A percentile compares a stretch with the other conserved stretches of the same genome.
Evolutionary conservation across 805 yeast species (phyloP).

Genomic region (Wickerhamiella galacta): DNA sequence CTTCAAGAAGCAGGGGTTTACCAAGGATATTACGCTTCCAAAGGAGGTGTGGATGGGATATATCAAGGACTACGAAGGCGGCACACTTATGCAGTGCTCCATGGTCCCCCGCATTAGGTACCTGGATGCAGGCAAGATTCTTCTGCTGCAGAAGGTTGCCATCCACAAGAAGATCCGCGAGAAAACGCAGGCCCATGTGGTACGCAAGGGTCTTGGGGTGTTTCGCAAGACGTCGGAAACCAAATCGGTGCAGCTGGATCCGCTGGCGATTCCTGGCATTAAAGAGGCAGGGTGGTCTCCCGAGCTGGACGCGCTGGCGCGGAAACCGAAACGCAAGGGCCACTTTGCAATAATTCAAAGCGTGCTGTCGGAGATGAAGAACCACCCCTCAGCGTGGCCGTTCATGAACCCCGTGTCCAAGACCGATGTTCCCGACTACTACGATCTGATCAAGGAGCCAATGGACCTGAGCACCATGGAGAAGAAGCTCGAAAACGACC

Average conservation of each 20-base stretch:
- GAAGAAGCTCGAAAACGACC: constrained; percentile 76
- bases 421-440: constrained; percentile 92
- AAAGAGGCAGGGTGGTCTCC: constrained; percentile 95
- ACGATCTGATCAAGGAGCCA: constrained; percentile 91
- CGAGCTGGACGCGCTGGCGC: constrained; percentile 93
- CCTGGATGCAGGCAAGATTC: constrained; percentile 71
- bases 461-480: constrained; percentile 97
- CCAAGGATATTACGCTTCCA: constrained; percentile 81
- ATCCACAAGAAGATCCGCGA: constrained; percentile 67
- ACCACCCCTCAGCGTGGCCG: constrained; percentile 97
- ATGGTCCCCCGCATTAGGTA: constrained; percentile 84
- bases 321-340: constrained; percentile 85
- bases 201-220: constrained; percentile 62
- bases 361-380: constrained; percentile 70
- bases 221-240: constrained; percentile 33
- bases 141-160: constrained; percentile 82
- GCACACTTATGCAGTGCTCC: constrained; percentile 92
- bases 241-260: constrained; percentile 33
- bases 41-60: constrained; percentile 93
- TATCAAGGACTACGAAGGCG: constrained; percentile 97
- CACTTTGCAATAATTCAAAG: constrained; percentile 90
- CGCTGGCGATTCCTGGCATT: constrained; percentile 75
- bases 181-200: constrained; percentile 53
- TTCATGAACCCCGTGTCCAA: constrained; percentile 82
- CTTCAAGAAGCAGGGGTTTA: constrained; percentile 95